Evolutionary conservation across 352 stramenopile species (phyloP).

Genomic region (Globisporangium recalcitrans): DNA sequence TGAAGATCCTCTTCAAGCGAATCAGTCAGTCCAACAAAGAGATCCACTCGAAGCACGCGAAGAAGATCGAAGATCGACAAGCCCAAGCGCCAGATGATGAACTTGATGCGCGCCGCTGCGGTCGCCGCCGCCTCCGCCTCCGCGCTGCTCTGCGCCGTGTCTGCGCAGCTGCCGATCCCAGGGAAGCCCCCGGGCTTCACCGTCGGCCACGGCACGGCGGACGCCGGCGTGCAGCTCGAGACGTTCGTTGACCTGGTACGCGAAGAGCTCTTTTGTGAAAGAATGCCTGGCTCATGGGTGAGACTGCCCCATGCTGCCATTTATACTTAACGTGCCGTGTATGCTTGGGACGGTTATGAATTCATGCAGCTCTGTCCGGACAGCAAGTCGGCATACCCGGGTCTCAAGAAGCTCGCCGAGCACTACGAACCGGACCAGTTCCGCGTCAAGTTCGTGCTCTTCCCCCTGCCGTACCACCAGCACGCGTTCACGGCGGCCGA

Average conservation of each 20-base stretch:
- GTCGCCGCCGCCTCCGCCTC: conserved; percentile 14
- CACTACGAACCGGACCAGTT: conserved; percentile 56
- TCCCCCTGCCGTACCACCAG: conserved; percentile 76
- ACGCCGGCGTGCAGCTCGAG: conserved; percentile 73
- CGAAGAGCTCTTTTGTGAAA: not conserved
- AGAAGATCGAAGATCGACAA: not conserved
- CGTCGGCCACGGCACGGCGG: conserved; percentile 36
- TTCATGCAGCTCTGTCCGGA: conserved; percentile 60
- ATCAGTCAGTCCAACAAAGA: not conserved
- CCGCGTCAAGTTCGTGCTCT: conserved; percentile 66
- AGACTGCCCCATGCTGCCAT: too few relatives aligned
- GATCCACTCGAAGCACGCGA: not conserved
- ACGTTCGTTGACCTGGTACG: conserved; percentile 74
- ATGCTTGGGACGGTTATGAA: not conserved
- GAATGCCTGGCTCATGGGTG: not conserved
- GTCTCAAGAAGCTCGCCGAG: conserved; percentile 49
- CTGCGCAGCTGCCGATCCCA: conserved; percentile 58
- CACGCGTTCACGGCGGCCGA: conserved; percentile 65
- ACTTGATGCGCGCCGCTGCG: conserved; percentile 20
- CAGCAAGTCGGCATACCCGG: conserved; percentile 64
- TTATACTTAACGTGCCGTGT: not conserved
- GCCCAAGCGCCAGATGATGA: conserved; percentile 11
- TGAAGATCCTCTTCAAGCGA: conserved; percentile 2
- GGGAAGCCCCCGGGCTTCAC: conserved; percentile 59
- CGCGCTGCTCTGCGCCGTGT: conserved; percentile 9